These are phyloP conservation scores for Populus tomentosa DNA, from an alignment of 441 rosid genomes.

Conservation along the genomic window DNA sequence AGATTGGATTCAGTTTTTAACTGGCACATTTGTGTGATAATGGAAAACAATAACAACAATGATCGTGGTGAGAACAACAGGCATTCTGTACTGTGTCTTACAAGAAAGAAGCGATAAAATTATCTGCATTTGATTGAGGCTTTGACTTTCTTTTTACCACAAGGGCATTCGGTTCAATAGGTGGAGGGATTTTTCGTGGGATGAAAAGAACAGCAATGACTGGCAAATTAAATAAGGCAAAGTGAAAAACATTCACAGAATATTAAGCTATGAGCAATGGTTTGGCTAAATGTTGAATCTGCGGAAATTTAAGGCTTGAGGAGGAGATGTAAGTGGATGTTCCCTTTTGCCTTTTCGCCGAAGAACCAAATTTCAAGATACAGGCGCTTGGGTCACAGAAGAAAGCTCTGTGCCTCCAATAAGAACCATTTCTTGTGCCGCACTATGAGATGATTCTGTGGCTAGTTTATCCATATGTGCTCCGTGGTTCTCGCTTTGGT, in stretches of 20 bases:
- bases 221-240: too few species aligned
- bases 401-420: slow-evolving; percentile 11
- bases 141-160: neutral
- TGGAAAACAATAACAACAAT: too few species aligned
- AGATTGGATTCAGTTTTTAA: neutral
- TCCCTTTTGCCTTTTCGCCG: neutral
- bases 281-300: neutral
- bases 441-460: slow-evolving; percentile 9
- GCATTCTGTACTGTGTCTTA: neutral
- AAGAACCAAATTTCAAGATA: neutral
- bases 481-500: neutral
- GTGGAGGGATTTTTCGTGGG: neutral
- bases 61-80: neutral
- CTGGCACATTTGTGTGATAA: neutral
- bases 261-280: neutral
- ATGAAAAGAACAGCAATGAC: neutral
- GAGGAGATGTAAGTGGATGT: neutral
- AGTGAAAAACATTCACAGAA: too few species aligned
- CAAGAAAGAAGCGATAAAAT: neutral
- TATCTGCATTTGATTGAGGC: neutral
- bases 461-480: slow-evolving; percentile 1
- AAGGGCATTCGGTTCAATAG: neutral
- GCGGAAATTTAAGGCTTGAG: neutral
- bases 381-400: neutral
- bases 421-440: slow-evolving; percentile 21